Base-by-base conservation (phyloP, 495 filamentous ascomycete genomes). In the Trichoderma asperelloides region DNA sequence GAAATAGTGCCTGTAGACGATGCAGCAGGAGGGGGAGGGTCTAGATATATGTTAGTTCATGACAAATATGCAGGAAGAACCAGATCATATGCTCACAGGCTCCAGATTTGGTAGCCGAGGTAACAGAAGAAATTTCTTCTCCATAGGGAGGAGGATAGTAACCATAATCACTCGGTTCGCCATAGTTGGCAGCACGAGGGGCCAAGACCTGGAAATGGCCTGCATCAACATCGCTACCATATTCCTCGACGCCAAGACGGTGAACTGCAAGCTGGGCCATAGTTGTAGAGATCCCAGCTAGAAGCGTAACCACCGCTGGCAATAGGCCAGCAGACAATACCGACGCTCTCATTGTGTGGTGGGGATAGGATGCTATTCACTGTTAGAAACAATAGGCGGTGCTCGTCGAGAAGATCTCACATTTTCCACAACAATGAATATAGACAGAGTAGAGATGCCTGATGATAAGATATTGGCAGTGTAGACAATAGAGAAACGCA, bases 141-240 rank as follows among this genome's bases (percentile, higher is more conserved):
- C 75, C 80, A 71, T 82, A 81, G 6, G 69, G 70, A 33, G 71
- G 71, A 47, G 78, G 74, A 70, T 78, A 76, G 25, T 74, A 60
- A 7, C 55, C 55, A 60, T 60, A 60, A 25, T 60, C 55, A 25
- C 25, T 60, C 9, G 55, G 55, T 21, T 60, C 55, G 11, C 55
- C 55, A 33, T 60, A 27, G 55, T 60, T 18, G 25, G 55, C 55
- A 13, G 25, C 55, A 13, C 55, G 55, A 30, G 55, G 55, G 25
- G 23, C 55, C 55, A 60, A 30, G 55, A 28, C 27, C 55, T 33
- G 27, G 55, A 60, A 60, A 16, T 33, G 55, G 55, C 55, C 23
- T 13, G 55, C 55, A 21, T 60, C 23, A 18, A 3, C 67, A n/a
- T 76, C 76, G n/a, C 70, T 49, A 37, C 25, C 25, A 60, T 60